Conservation (phyloP, 2,329 filamentous ascomycete genomes). For the Sporothrix curviconia region DNA sequence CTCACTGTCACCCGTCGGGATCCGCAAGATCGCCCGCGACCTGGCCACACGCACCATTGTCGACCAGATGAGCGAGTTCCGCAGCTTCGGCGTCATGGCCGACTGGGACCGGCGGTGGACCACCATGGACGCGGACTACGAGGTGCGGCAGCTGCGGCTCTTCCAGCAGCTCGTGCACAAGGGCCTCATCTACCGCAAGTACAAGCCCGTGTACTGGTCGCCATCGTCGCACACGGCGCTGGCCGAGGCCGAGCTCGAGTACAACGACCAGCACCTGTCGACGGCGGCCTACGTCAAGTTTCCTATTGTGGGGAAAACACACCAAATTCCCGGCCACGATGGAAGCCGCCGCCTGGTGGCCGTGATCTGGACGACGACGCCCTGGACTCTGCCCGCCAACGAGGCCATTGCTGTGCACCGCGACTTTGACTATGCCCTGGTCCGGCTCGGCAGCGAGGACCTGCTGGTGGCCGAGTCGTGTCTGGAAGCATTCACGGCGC, state of each 20-base stretch:
- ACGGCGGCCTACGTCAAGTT: constrained; percentile 75
- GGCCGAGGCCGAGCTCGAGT: constrained; percentile 79
- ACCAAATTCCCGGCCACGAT: not conserved
- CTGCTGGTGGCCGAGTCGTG: constrained; percentile 68
- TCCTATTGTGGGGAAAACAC: constrained; percentile 45
- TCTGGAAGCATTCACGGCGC: constrained; percentile 50
- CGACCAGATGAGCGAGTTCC: constrained; percentile 67
- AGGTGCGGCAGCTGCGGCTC: constrained; percentile 66
- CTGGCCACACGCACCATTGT: constrained; percentile 63
- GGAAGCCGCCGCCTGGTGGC: constrained; percentile 52
- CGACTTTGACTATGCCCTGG: constrained; percentile 65
- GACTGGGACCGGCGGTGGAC: constrained; percentile 73
- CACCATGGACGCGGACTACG: constrained; percentile 71
- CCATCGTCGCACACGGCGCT: constrained; percentile 71
- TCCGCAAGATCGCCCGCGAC: constrained; percentile 57
- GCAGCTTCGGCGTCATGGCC: constrained; percentile 68
- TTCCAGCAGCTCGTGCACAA: constrained; percentile 69
- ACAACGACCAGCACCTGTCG: constrained; percentile 67
- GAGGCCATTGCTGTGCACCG: constrained; percentile 76
- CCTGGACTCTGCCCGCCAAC: constrained; percentile 94
- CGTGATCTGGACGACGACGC: constrained; percentile 98
- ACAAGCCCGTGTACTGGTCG: constrained; percentile 84
- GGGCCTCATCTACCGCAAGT: constrained; percentile 68
- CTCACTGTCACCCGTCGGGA: constrained; percentile 48
- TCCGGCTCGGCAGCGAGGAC: constrained; percentile 51